Evolutionary conservation across 495 filamentous ascomycete species (phyloP).

Genomic region (Neurospora terricola): DNA sequence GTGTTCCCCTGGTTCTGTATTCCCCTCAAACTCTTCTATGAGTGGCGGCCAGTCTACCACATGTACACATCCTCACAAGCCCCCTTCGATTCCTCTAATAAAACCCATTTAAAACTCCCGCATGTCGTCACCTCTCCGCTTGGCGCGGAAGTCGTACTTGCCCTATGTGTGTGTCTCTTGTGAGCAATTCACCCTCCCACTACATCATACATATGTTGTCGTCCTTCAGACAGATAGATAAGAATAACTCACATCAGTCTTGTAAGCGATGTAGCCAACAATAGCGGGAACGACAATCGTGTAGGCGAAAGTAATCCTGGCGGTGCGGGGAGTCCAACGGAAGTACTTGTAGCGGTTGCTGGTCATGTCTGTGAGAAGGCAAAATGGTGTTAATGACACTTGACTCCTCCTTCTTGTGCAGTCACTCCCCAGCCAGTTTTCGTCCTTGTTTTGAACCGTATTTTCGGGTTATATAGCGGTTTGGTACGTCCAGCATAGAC

Average conservation of each 20-base stretch:
- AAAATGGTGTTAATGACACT: neutral
- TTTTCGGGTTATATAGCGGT: neutral
- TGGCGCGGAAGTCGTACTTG: slow-evolving; percentile 75
- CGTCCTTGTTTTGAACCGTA: neutral
- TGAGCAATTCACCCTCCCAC: neutral
- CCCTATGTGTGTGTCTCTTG: slow-evolving; percentile 47
- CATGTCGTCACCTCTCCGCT: slow-evolving; percentile 74
- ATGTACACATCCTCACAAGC: slow-evolving; percentile 16
- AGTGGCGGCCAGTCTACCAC: neutral
- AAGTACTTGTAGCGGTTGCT: slow-evolving; percentile 90
- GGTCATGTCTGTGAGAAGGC: slow-evolving; percentile 57
- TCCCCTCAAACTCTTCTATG: neutral
- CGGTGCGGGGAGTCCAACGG: slow-evolving; percentile 78
- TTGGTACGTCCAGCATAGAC: neutral
- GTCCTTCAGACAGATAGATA: neutral
- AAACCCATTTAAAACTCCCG: slow-evolving; percentile 51
- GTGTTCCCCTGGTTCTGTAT: neutral
- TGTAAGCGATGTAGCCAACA: slow-evolving; percentile 60
- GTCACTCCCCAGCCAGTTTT: neutral
- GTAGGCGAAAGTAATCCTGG: slow-evolving; percentile 66
- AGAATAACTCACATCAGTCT: slow-evolving; percentile 62
- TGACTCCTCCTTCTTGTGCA: neutral
- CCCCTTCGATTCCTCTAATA: neutral
- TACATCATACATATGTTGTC: neutral
- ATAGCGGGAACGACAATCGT: slow-evolving; percentile 57